Evolutionary conservation across 2,329 filamentous ascomycete genomes (phyloP).

Genomic region (Cordyceps farinosa): DNA sequence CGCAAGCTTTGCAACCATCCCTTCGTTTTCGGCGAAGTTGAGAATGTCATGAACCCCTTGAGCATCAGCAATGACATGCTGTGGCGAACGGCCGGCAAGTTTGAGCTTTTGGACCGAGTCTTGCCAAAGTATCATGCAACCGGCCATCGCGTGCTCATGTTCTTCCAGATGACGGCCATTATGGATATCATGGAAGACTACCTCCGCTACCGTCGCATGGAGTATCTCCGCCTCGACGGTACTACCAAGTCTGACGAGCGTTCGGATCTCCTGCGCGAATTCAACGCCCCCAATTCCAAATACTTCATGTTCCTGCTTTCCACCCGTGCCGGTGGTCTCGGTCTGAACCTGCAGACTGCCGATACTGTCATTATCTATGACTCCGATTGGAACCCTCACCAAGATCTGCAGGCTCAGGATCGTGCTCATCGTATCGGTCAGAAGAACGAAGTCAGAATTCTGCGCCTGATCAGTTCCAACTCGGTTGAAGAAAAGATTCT

Average conservation of each 20-base stretch:
- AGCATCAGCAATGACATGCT: conserved; percentile 87
- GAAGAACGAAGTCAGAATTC: conserved; percentile 97
- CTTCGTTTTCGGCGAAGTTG: conserved; percentile 96
- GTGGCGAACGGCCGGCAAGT: conserved; percentile 96
- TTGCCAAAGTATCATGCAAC: conserved; percentile 89
- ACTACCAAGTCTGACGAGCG: conserved; percentile 97
- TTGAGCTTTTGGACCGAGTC: conserved; percentile 88
- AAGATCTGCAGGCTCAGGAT: conserved; percentile 98
- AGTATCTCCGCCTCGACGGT: conserved; percentile 90
- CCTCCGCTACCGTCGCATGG: conserved; percentile 74
- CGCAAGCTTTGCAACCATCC: conserved; percentile 98
- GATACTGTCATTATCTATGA: conserved; percentile 99
- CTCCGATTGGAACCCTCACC: conserved; percentile 99
- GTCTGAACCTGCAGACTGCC: conserved; percentile 93
- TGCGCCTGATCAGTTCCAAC: conserved; percentile 92
- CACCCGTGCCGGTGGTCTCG: conserved; percentile 94
- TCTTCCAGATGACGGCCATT: conserved; percentile 99
- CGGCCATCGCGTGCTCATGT: conserved; percentile 95
- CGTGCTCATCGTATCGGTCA: conserved; percentile 99
- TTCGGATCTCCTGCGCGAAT: conserved; percentile 80
- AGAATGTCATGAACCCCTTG: conserved; percentile 93
- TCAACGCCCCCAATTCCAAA: conserved; percentile 84
- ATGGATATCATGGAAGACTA: conserved; percentile 99
- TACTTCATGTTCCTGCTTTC: conserved; percentile 99
- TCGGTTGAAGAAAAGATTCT: conserved; percentile 99